A percentile compares a stretch with the other conserved stretches of the same genome.
Evolutionary conservation across 257 asterid genomes (phyloP).

Genomic region (Gentiana straminea): DNA sequence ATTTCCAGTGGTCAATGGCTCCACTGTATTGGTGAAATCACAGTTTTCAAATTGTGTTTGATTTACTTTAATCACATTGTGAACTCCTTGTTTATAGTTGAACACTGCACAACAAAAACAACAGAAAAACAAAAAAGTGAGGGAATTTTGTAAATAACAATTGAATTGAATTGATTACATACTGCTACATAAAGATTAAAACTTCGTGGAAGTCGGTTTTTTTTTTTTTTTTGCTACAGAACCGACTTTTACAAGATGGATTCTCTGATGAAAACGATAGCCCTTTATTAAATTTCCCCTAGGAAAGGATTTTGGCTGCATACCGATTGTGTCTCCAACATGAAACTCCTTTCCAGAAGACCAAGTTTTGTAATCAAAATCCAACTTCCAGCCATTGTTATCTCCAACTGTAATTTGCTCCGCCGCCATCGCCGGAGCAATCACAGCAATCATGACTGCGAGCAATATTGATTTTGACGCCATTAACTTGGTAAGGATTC

Average conservation of each 20-base stretch:
- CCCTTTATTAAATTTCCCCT: too few relatives aligned
- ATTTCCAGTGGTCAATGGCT: conserved; percentile 12
- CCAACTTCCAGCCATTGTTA: conserved; percentile 11
- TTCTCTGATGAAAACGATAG: too few relatives aligned
- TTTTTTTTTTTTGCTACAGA: too few relatives aligned
- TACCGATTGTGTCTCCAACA: too few relatives aligned
- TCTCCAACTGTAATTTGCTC: conserved; percentile 32
- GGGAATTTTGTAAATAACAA: background rate
- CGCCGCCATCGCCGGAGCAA: conserved; percentile 15
- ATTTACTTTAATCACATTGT: conserved; percentile 24
- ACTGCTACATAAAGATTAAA: too few relatives aligned
- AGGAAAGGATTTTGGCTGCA: too few relatives aligned
- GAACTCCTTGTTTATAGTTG: conserved; percentile 23
- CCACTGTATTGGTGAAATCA: background rate
- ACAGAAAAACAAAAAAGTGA: background rate
- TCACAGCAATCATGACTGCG: conserved; percentile 3
- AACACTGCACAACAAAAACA: conserved; percentile 17
- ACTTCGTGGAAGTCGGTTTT: too few relatives aligned
- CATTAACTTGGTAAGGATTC: background rate
- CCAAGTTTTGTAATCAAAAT: conserved; percentile 17
- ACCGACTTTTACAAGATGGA: too few relatives aligned
- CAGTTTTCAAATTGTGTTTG: conserved; percentile 19
- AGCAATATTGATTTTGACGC: conserved; percentile 5
- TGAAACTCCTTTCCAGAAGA: conserved; percentile 17
- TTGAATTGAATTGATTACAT: too few relatives aligned